Evolutionary conservation across 208 protist genomes (phyloP).

Genomic region (Leishmania tropica): DNA sequence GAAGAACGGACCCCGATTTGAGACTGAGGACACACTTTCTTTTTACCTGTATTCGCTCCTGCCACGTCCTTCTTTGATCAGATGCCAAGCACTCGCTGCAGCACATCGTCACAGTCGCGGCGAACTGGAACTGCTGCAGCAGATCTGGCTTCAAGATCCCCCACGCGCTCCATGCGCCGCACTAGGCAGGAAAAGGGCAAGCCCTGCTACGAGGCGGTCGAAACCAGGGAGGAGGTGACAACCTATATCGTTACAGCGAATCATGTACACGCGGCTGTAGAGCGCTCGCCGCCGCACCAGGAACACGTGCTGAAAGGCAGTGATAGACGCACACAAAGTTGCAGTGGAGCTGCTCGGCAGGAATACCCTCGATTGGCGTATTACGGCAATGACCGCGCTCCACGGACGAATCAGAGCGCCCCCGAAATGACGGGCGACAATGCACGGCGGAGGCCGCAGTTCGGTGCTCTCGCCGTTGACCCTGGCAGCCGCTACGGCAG

Average conservation of each 20-base stretch:
- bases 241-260: not conserved
- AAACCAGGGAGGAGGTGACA: conserved; percentile 20
- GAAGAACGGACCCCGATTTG: not conserved
- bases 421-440: not conserved
- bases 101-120: not conserved
- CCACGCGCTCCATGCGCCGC: not conserved
- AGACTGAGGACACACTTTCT: not conserved
- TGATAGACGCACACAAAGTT: not conserved
- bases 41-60: not conserved
- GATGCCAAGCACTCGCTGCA: conserved; percentile 2
- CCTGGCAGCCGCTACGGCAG: not conserved
- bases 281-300: not conserved
- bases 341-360: too few relatives aligned
- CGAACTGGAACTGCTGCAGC: not conserved
- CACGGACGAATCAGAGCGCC: not conserved
- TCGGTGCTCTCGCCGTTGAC: not conserved
- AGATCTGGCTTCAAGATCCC: not conserved
- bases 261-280: not conserved
- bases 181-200: conserved; percentile 7
- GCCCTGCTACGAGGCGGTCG: conserved; percentile 15
- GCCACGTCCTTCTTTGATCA: not conserved
- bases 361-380: conserved; percentile 10
- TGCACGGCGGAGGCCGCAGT: not conserved
- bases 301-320: not conserved
- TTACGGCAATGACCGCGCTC: not conserved